Evolutionary conservation across 225 moss, liverwort and hornwort species (phyloP).

Genomic region (Takakia lepidozioides): DNA sequence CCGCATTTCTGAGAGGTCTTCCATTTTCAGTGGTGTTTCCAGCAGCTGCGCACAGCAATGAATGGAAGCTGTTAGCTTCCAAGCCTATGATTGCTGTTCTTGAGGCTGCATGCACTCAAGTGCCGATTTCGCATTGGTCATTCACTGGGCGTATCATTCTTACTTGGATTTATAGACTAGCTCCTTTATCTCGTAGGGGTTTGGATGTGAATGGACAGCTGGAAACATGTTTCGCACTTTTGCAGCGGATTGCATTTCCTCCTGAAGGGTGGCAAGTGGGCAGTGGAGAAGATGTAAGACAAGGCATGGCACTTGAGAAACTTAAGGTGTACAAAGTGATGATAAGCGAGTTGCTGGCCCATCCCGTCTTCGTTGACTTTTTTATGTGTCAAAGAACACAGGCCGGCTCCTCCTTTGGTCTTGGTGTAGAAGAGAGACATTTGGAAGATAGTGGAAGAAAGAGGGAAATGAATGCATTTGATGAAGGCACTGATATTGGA

Average conservation of each 20-base stretch:
- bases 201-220: conserved; percentile 18
- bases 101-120: conserved; percentile 18
- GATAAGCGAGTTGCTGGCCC: conserved; percentile 35
- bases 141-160: conserved; percentile 47
- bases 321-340: conserved; percentile 21
- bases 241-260: conserved; percentile 25
- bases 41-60: conserved; percentile 33
- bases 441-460: no score
- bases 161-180: conserved; percentile 45
- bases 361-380: conserved; percentile 31
- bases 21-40: conserved; percentile 69
- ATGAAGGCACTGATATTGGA: conserved; percentile 47
- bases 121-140: conserved; percentile 27
- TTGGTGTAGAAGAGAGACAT: no score
- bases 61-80: conserved; percentile 26
- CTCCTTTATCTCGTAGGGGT: conserved; percentile 19
- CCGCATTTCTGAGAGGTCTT: conserved; percentile 23
- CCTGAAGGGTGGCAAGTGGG: conserved; percentile 10
- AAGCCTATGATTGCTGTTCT: conserved; percentile 45
- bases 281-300: conserved; percentile 9
- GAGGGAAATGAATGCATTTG: conserved; percentile 23
- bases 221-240: conserved; percentile 30
- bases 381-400: conserved; percentile 15
- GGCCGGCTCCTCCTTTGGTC: conserved; percentile 13
- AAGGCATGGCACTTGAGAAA: no score